Conservation (phyloP, 2,329 filamentous ascomycete genomes). For the Pseudocercospora fuligena region DNA sequence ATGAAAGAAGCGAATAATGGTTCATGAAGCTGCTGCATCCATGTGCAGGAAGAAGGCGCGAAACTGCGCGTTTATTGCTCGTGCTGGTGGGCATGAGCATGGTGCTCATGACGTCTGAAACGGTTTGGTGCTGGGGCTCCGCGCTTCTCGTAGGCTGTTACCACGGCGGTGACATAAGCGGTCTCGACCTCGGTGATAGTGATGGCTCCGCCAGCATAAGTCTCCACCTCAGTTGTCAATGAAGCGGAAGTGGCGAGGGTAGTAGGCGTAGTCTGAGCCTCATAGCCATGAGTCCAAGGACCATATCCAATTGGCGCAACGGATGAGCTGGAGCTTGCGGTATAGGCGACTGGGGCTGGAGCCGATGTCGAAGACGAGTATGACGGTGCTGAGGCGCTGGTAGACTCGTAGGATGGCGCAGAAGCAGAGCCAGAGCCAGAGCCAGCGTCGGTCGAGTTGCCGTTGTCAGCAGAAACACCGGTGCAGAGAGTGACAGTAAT, state of each 20-base stretch:
- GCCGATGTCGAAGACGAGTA: slow-evolving; percentile 21
- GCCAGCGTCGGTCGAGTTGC: slow-evolving; percentile 4
- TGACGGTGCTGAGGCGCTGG: slow-evolving; percentile 3
- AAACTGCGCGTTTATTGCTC: slow-evolving; percentile 13
- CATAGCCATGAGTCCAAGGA: slow-evolving; percentile 4
- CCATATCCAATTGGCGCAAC: background rate
- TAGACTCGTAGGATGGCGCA: slow-evolving; percentile 20
- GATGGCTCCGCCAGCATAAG: slow-evolving; percentile 24
- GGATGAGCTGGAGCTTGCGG: slow-evolving; percentile 4
- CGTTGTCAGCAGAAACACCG: slow-evolving; percentile 29
- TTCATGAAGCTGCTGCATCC: slow-evolving; percentile 41
- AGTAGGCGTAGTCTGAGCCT: slow-evolving; percentile 26
- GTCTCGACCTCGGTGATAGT: slow-evolving; percentile 39
- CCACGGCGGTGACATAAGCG: slow-evolving; percentile 34
- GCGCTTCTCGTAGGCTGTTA: slow-evolving; percentile 31
- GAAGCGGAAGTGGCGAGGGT: slow-evolving; percentile 30
- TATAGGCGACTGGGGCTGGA: slow-evolving; percentile 12
- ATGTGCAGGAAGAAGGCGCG: slow-evolving; percentile 6
- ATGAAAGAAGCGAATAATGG: slow-evolving; percentile 16
- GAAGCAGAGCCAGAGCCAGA: slow-evolving; percentile 20
- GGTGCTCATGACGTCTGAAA: slow-evolving; percentile 36
- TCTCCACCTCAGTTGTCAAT: slow-evolving; percentile 22
- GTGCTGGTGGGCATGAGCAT: slow-evolving; percentile 33
- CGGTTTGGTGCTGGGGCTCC: slow-evolving; percentile 21
- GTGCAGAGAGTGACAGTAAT: slow-evolving; percentile 46